Evolutionary conservation across 768 basidiomycete genomes (phyloP), one percentile per base, ranked within the genome.

Genomic region (Boletus vinaceobasis): DNA sequence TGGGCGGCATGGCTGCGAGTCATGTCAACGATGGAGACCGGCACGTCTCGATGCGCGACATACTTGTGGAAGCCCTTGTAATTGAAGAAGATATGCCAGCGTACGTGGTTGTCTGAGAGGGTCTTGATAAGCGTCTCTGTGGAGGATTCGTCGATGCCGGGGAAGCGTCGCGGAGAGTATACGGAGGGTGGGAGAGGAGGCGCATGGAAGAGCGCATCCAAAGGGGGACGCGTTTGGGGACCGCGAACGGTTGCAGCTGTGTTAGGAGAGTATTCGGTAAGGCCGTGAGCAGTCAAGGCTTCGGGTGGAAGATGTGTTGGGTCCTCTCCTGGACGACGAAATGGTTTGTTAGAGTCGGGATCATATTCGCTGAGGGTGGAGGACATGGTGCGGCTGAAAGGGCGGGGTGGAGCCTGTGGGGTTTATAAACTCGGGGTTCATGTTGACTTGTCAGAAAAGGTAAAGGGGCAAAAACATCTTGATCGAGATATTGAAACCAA

Each of bases 31-130:
- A 52, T 9, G 5, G 58, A 58, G 39, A 58, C 70, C 1, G 26
- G 23, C 4, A 55, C 4, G 2, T 31, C 17, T 52, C 21, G 35
- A 27, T 43, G 40, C 19, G 15, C 35, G 3, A 60, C 68, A 40
- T 61, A 71, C 66, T 69, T 71, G 60, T 70, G 70, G 58, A 70
- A 69, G 1, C 67, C 63, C 29, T 57, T 65, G 35, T 67, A 60
- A 53, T 83, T 78, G 67, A 83, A 81, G 63, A 80, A 85, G 15
- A 78, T 68, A 61, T 85, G 82, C 70, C 76, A 76, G n/a, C 73
- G 74, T 37, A 75, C 73, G 56, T 81, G 77, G 60, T 84, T 82
- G 19, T 80, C 77, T 37, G 74, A 75, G 52, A 85, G 69, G 1
- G 74, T 63, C 36, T 70, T 66, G 32, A 73, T 67, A 19, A 81